phyloP scores from a whole-genome alignment of 2,329 filamentous ascomycete genomes.

The Aspergillus cejpii region DNA sequence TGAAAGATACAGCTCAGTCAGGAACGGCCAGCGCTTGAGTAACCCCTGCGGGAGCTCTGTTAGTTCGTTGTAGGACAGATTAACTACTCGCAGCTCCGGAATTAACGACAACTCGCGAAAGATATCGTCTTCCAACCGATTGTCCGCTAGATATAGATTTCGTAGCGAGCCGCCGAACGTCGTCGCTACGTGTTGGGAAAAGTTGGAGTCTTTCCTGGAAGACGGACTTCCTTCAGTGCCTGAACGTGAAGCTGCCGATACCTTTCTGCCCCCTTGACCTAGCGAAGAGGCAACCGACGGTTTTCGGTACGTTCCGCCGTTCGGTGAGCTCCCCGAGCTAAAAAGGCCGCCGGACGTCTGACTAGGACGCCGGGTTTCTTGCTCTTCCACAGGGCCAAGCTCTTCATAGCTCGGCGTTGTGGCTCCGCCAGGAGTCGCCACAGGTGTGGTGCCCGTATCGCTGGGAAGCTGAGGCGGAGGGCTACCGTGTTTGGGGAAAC shows the following conservation, averaged over 20 bases:
- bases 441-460: constrained; percentile 39
- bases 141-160: constrained; percentile 85
- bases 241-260: constrained; percentile 68
- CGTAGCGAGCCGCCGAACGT: constrained; percentile 84
- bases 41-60: constrained; percentile 86
- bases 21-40: constrained; percentile 79
- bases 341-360: constrained; percentile 71
- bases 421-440: constrained; percentile 46
- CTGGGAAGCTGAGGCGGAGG: constrained; percentile 61
- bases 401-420: constrained; percentile 72
- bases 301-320: constrained; percentile 55
- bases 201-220: constrained; percentile 76
- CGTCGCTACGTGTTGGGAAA: constrained; percentile 69
- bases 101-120: constrained; percentile 85
- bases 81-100: constrained; percentile 77
- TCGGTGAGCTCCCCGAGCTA: constrained; percentile 68
- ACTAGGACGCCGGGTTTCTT: constrained; percentile 66
- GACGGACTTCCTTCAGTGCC: constrained; percentile 53
- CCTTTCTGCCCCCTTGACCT: constrained; percentile 73
- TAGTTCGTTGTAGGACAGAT: constrained; percentile 90
- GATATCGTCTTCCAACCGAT: constrained; percentile 86
- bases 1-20: constrained; percentile 88
- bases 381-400: constrained; percentile 58
- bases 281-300: constrained; percentile 76
- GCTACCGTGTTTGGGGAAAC: constrained; percentile 72